Percentiles rank a stretch among this genome's conserved stretches.
phyloP scores from a whole-genome alignment of 23 red algal genomes.

The Cyanidiococcus yangmingshanensis region DNA sequence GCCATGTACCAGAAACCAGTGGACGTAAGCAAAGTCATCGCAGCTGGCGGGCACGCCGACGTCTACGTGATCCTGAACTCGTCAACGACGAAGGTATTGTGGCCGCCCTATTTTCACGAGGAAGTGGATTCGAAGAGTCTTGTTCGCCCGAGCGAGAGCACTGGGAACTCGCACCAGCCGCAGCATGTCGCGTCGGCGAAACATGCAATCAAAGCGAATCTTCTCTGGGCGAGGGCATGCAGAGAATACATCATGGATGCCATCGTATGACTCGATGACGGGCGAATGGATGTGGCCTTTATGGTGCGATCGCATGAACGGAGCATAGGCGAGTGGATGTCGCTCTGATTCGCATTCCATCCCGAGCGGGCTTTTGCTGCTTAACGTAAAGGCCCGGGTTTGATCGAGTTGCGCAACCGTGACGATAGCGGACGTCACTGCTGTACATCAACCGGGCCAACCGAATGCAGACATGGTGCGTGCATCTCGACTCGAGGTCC shows the following conservation, averaged over 20 bases:
- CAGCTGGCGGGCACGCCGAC: conserved; percentile 8
- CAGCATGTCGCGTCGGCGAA: not conserved
- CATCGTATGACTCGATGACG: no score
- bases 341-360: no score
- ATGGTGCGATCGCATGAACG: no score
- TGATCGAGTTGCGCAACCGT: no score
- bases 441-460: no score
- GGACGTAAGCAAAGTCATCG: not conserved
- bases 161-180: not conserved
- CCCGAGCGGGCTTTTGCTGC: no score
- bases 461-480: no score
- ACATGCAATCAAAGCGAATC: not conserved
- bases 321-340: no score
- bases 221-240: not conserved
- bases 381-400: no score
- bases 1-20: not conserved
- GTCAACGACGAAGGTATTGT: conserved; percentile 3
- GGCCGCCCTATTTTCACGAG: conserved; percentile 16
- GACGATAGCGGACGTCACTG: no score
- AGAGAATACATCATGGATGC: not conserved
- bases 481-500: no score
- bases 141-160: not conserved
- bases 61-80: conserved; percentile 10
- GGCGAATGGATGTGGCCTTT: no score
- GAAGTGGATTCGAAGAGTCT: not conserved